Evolutionary conservation across 208 protist species (phyloP), one percentile per base, ranked within the genome.

Genomic region (Kentomonas sorsogonicus): DNA sequence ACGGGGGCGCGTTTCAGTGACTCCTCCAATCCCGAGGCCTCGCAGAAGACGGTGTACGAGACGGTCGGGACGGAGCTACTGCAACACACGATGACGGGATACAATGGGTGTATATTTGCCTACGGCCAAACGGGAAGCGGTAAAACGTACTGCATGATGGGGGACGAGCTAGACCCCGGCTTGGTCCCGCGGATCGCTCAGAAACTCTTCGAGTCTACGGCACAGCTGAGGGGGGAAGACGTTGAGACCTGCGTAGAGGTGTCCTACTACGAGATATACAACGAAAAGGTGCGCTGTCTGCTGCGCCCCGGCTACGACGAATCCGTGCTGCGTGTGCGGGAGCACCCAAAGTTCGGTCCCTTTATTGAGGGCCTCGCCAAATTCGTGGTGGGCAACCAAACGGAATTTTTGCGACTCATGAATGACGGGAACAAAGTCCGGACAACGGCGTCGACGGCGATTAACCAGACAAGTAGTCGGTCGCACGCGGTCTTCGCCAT

Each of bases 231-330:
- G 9, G 41, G 66, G 11, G 66, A 67, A 16, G 69, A 74, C 18
- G 62, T 77, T 25, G 85, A 98, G 38, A 84, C 92, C 9, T 84
- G 77, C 44, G 72, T 93, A 13, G 74, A 90, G 39, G 67, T 90
- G 10, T 87, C 79, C n/a, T 90, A 83, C 56, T 84, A 90, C 61
- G 91, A 96, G 46, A 91, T 96, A 36, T 96, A 96, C 77, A 93
- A 91, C 44, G 91, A 96, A 57, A 83, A 85, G 63, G 86, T 95
- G 1, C 71, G 79, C 26, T 83, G 80, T 52, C 68, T 96, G 11
- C 60, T 96, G 33, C 57, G 74, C 9, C 79, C 81, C 31, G 83
- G 72, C 27, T 77, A 74, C 59, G 82, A 91, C n/a, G 71, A 80
- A 47, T 72, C 77, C 4, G 60, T 67, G 33, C 68, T 94, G 63